A percentile compares a stretch with the other conserved stretches of the same genome.
These are phyloP conservation scores for Fusarium paranaense DNA, from an alignment of 2,329 filamentous ascomycete species.

Conservation along the genomic window DNA sequence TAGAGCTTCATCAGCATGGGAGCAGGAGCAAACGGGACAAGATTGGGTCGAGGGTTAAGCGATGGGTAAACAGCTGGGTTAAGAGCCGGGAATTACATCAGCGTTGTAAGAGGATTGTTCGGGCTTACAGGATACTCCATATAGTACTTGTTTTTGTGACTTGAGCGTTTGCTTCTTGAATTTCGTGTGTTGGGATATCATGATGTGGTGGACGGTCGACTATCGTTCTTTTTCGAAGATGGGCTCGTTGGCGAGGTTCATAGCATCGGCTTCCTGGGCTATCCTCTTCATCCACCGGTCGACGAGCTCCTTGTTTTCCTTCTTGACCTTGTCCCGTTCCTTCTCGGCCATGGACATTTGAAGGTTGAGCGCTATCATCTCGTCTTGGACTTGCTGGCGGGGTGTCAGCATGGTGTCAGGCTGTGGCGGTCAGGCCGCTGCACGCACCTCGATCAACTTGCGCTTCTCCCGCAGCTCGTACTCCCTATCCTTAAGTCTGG, in stretches of 20 bases:
- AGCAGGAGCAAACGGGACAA: slow-evolving; percentile 29
- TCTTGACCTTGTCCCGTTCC: slow-evolving; percentile 75
- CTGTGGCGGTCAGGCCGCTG: not conserved
- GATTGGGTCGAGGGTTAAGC: slow-evolving; percentile 24
- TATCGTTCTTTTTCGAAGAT: slow-evolving; percentile 47
- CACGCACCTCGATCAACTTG: slow-evolving; percentile 78
- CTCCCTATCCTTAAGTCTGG: slow-evolving; percentile 81
- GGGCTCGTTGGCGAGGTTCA: slow-evolving; percentile 77
- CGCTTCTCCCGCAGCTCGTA: slow-evolving; percentile 88
- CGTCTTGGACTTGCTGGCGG: slow-evolving; percentile 83
- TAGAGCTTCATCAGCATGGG: slow-evolving; percentile 47
- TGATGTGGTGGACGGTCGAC: not conserved
- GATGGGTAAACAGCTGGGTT: not conserved
- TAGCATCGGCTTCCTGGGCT: slow-evolving; percentile 85
- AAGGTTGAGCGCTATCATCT: slow-evolving; percentile 87
- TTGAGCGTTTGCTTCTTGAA: slow-evolving; percentile 7
- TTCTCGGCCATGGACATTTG: slow-evolving; percentile 90
- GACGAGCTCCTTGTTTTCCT: slow-evolving; percentile 89
- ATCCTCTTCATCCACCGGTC: slow-evolving; percentile 92
- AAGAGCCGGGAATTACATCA: slow-evolving; percentile 23
- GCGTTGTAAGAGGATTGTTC: slow-evolving; percentile 36
- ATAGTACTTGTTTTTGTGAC: slow-evolving; percentile 43
- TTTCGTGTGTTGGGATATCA: slow-evolving; percentile 3
- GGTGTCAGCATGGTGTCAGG: slow-evolving; percentile 19
- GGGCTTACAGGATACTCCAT: slow-evolving; percentile 50